Conservation (phyloP, 2,329 filamentous ascomycete species). For the Trichophyton schoenleinii region DNA sequence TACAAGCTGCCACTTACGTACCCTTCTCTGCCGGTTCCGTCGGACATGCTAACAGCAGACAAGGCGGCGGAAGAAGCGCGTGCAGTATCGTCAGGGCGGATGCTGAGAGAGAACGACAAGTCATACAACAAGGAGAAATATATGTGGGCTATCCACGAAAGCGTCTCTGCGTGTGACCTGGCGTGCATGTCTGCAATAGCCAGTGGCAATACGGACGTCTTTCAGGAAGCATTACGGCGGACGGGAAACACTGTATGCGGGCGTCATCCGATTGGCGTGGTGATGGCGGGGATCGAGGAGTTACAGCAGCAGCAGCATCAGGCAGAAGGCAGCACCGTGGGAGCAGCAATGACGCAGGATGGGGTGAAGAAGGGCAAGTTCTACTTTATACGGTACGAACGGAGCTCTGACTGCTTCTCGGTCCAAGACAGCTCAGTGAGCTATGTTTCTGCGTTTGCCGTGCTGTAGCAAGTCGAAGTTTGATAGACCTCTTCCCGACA, state of each 20-base stretch:
- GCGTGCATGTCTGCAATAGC: constrained; percentile 76
- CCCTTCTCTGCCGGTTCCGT: constrained; percentile 26
- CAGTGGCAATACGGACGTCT: constrained; percentile 57
- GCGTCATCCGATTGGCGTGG: constrained; percentile 82
- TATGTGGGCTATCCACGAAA: constrained; percentile 56
- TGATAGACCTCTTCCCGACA: no score
- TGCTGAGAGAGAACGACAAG: constrained; percentile 22
- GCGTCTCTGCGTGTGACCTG: constrained; percentile 67
- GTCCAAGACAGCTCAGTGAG: constrained; percentile 75
- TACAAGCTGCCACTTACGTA: constrained; percentile 22
- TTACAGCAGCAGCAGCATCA: constrained; percentile 29
- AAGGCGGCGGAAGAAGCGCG: constrained; percentile 21
- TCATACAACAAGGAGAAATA: constrained; percentile 21
- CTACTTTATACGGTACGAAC: constrained; percentile 72
- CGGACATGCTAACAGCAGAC: constrained; percentile 16
- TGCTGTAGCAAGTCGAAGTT: constrained; percentile 38
- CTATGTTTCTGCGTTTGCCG: constrained; percentile 84
- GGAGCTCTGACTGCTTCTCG: constrained; percentile 61
- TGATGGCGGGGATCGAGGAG: constrained; percentile 74
- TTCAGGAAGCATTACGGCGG: constrained; percentile 53
- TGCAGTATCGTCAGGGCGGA: constrained; percentile 20
- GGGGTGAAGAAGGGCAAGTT: constrained; percentile 43
- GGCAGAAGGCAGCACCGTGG: constrained; percentile 4
- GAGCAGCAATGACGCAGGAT: constrained; percentile 3
- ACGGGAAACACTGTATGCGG: constrained; percentile 92